Evolutionary conservation across 2,329 filamentous ascomycete species (phyloP), one percentile per base, ranked within the genome.

Genomic region (Nigrospora osmanthi): DNA sequence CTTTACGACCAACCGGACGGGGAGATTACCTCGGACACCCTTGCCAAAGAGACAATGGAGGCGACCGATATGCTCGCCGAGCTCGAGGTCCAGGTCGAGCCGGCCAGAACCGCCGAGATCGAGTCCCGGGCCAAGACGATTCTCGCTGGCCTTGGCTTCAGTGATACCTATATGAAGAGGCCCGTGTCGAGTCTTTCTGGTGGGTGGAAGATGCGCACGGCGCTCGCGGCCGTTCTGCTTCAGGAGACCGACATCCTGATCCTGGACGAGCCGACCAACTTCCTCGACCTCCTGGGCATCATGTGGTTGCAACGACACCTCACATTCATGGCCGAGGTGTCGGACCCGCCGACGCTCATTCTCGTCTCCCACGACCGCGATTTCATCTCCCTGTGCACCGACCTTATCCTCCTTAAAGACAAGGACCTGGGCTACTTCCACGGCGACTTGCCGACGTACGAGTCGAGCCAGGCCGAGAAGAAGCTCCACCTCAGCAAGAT

Each of bases 261-360:
- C 42, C 77, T 94, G 2, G 88, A 94, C 60, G 88, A 94, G 59
- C 89, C 89, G 0, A 94, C 88, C 32, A 94, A 94, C 58, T 94
- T 88, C 58, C 74, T 94, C 1, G 88, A 94, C 56, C 70, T 94
- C 1, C 73, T 89, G 0, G 87, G 86, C 1, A 89, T 95, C 46
- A 79, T 95, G 45, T 94, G 89, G 87, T 71, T 95, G 1, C 84
- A 94, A 58, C 75, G 76, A 12, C 83, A 89, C 57, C 76, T 95
- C 11, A 69, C 75, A 34, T 67, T 73, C 1, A 62, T 83, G 3
- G 70, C 72, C 4, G 74, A 80, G 16, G 62, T 61, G 0, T 65
- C 72, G 0, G 64, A 71, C 2, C 77, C 76, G 0, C 77, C 78
- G 0, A 93, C 87, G 0, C 72, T 93, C 1, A 70, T 94, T 14